phyloP scores from a whole-genome alignment of 2,329 filamentous ascomycete genomes.

The Penicillium sp. region DNA sequence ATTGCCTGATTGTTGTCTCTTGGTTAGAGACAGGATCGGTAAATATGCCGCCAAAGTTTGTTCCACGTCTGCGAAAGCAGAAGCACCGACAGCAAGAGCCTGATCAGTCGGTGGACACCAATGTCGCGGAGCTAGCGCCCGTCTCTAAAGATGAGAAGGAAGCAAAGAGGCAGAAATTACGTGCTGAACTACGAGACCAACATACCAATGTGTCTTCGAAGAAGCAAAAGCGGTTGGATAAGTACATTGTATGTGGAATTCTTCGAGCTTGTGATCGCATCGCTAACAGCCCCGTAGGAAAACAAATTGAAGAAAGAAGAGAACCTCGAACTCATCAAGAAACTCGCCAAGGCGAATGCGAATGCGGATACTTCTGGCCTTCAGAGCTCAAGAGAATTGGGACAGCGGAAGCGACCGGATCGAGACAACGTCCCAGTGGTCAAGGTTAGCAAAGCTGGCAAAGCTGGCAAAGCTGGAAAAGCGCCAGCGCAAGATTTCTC shows the following conservation, averaged over 20 bases:
- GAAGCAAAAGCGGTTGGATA: constrained; percentile 68
- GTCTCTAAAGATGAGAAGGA: constrained; percentile 55
- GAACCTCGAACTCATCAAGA: constrained; percentile 77
- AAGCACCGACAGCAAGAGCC: constrained; percentile 43
- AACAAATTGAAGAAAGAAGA: constrained; percentile 95
- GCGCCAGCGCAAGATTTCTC: constrained; percentile 31
- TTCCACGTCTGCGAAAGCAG: constrained; percentile 61
- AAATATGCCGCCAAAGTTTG: constrained; percentile 50
- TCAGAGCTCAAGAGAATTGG: constrained; percentile 74
- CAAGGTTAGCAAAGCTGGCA: constrained; percentile 6
- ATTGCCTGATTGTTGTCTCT: constrained; percentile 12
- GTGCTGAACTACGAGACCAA: constrained; percentile 55
- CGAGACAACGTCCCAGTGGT: constrained; percentile 32
- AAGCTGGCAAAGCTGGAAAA: constrained; percentile 7
- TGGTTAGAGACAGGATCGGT: constrained; percentile 10
- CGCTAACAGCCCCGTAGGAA: constrained; percentile 54
- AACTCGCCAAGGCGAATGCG: constrained; percentile 71
- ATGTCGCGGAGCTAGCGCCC: constrained; percentile 44
- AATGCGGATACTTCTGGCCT: constrained; percentile 82
- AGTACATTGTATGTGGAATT: constrained; percentile 59
- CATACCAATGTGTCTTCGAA: constrained; percentile 61
- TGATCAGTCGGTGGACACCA: constrained; percentile 46
- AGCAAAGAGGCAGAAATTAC: constrained; percentile 52
- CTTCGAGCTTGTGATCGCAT: not conserved
- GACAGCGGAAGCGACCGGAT: constrained; percentile 67